Base-by-base conservation (phyloP, 2,329 filamentous ascomycete genomes). In the Aureobasidium uvarum region DNA sequence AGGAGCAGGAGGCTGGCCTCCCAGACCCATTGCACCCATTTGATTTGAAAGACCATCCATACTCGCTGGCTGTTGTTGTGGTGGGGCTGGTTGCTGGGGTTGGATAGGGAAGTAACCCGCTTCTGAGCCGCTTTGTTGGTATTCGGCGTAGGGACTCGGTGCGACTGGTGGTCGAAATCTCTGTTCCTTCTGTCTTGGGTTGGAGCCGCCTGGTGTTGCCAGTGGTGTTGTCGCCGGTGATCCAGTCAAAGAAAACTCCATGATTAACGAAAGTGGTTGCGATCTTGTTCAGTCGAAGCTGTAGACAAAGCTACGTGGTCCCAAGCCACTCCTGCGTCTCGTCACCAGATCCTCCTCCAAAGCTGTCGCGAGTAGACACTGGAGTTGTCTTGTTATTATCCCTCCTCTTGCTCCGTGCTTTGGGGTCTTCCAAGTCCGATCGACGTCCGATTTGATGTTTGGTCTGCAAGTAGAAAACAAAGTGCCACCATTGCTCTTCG, bases 1-100 rank as follows among this genome's bases (percentile, higher is more conserved):
- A 67, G 76, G 76, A 67, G 71, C 75, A 43, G 86, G 79, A 69
- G 75, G 78, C 67, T 76, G 76, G 66, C 73, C 83, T 66, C 78
- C 86, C 70, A 96, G 80, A 46, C 83, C 87, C 84, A 96, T 85
- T 67, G 86, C 87, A 48, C 88, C 88, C 88, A 96, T 89, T 77
- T 96, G 92, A 64, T 86, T 84, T 54, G 87, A 83, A 67, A 92
- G 75, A 18, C 80, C 81, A 72, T 71, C 74, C 68, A 80, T 66
- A 14, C 36, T 52, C 20, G 70, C 63, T 50, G 67, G 67, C 41
- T 55, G 68, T 66, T 51, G 70, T n/a, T 50, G 67, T 46, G 70
- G 67, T 69, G 78, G 78, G 14, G 73, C 18, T 59, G 66, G 54
- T n/a, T 67, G 62, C 36, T 69, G 64, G 39, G 71, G 67, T 69